Percentiles rank a stretch among this genome's conserved stretches.
These are phyloP conservation scores for Pichia heedii DNA, from an alignment of 805 yeast species.

Conservation along the genomic window DNA sequence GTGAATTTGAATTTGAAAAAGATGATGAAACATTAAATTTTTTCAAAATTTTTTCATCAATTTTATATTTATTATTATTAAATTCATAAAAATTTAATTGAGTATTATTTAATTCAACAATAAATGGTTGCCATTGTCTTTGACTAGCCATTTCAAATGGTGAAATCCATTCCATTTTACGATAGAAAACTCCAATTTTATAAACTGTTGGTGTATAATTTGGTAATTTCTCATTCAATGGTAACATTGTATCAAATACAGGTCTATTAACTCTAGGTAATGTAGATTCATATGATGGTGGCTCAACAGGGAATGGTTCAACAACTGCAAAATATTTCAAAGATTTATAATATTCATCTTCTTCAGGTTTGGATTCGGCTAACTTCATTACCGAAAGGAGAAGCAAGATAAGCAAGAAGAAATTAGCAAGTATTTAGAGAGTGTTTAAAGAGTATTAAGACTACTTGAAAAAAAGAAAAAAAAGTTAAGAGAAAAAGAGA, in stretches of 20 bases:
- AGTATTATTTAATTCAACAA: conserved; percentile 77
- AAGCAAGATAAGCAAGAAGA: no score
- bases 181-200: conserved; percentile 44
- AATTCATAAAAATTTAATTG: conserved; percentile 60
- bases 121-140: conserved; percentile 61
- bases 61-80: conserved; percentile 9
- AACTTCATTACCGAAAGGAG: no score
- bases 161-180: conserved; percentile 68
- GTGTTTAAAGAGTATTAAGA: no score
- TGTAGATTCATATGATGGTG: conserved; percentile 29
- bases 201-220: conserved; percentile 56
- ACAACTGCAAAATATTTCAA: conserved; percentile 18
- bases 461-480: no score
- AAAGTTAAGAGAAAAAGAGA: no score
- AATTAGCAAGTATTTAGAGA: no score
- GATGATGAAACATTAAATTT: conserved; percentile 9
- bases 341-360: no score
- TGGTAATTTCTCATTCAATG: conserved; percentile 45
- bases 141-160: conserved; percentile 65
- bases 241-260: conserved; percentile 21
- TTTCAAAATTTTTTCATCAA: conserved; percentile 5
- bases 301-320: conserved; percentile 32
- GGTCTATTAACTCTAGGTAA: conserved; percentile 31
- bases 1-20: conserved; percentile 8
- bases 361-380: background rate